These are phyloP conservation scores for Annulohypoxylon stygium DNA, from an alignment of 495 filamentous ascomycete species.

Conservation along the genomic window DNA sequence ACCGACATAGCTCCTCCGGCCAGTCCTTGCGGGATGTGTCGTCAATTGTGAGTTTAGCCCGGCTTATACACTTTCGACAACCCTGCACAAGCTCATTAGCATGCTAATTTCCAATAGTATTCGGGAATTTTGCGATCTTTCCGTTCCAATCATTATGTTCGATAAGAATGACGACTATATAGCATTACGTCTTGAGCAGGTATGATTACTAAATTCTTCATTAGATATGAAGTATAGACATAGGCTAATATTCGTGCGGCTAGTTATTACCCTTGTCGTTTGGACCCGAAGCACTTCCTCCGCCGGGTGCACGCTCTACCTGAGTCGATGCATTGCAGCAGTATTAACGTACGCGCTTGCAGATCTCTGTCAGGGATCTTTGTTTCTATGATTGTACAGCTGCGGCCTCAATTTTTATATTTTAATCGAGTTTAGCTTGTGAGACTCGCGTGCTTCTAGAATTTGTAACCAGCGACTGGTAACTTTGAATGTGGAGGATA, in stretches of 20 bases:
- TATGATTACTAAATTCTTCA: constrained; percentile 55
- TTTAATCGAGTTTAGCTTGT: constrained; percentile 18
- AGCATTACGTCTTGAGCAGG: constrained; percentile 80
- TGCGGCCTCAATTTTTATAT: constrained; percentile 8
- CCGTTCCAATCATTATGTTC: constrained; percentile 90
- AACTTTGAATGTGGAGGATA: constrained; percentile 21
- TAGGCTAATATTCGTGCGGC: constrained; percentile 20
- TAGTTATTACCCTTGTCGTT: constrained; percentile 80
- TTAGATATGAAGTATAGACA: background rate
- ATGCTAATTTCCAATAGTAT: constrained; percentile 65
- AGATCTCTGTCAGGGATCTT: background rate
- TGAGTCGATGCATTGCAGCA: constrained; percentile 5
- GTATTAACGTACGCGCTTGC: background rate
- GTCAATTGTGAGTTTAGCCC: constrained; percentile 64
- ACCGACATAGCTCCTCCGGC: constrained; percentile 82
- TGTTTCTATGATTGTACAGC: background rate
- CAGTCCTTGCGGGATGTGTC: constrained; percentile 79
- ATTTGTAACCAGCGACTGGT: constrained; percentile 4
- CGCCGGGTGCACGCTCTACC: constrained; percentile 40
- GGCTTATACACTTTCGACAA: background rate
- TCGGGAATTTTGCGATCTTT: constrained; percentile 77
- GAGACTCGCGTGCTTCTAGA: constrained; percentile 11
- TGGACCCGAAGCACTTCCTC: constrained; percentile 70
- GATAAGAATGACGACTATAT: constrained; percentile 76
- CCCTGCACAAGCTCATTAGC: background rate